Percentiles rank a stretch among this genome's conserved stretches.
Evolutionary conservation across 2,329 filamentous ascomycete species (phyloP).

Genomic region (Colletotrichum sp.): DNA sequence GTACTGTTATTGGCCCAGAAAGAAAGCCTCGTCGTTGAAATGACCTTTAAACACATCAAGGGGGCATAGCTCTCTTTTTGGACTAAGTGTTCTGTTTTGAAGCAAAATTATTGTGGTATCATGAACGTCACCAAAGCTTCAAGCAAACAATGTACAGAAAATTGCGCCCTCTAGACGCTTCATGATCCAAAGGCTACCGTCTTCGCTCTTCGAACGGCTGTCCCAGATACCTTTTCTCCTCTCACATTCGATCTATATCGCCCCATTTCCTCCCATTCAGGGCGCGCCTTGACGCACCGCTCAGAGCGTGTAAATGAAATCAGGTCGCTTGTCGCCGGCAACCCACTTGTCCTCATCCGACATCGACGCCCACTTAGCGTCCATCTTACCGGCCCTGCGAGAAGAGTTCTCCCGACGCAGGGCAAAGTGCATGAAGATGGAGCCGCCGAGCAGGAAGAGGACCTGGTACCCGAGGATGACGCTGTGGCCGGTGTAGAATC

Average conservation of each 20-base stretch:
- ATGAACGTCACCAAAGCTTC: background rate
- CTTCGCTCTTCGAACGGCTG: background rate
- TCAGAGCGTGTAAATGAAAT: constrained; percentile 38
- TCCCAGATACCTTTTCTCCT: background rate
- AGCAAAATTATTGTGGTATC: background rate
- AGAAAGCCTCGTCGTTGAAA: background rate
- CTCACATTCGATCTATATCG: background rate
- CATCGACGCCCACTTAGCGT: constrained; percentile 61
- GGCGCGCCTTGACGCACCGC: rapidly evolving
- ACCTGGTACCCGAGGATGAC: constrained; percentile 68
- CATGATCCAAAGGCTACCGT: rapidly evolving
- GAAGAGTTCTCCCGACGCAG: constrained; percentile 65
- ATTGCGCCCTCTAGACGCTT: background rate
- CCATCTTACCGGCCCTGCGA: constrained; percentile 58
- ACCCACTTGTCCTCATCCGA: constrained; percentile 57
- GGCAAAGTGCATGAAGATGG: constrained; percentile 63
- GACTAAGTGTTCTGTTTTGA: rapidly evolving
- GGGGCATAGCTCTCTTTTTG: background rate
- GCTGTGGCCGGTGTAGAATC: constrained; percentile 58
- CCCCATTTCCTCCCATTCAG: background rate
- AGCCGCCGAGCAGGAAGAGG: constrained; percentile 68
- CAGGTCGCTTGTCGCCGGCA: constrained; percentile 57
- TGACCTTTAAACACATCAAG: background rate
- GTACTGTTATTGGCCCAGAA: background rate
- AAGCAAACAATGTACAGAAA: background rate